Percentiles rank a stretch among this genome's conserved stretches.
These are phyloP conservation scores for Fusarium sarcochroum DNA, from an alignment of 2,329 filamentous ascomycete species.

Conservation along the genomic window DNA sequence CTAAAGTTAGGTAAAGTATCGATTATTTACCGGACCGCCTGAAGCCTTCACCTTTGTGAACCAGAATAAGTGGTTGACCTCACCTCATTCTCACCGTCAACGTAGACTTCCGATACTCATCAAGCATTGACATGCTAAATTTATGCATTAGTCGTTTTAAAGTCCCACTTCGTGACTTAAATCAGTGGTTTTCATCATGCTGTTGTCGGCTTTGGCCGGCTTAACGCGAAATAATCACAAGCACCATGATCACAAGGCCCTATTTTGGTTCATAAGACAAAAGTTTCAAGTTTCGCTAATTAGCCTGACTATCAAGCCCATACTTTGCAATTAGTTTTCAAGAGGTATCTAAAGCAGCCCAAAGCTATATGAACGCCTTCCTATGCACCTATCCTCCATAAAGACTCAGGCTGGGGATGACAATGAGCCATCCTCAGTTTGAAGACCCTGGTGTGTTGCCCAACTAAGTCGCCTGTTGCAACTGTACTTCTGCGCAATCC, in stretches of 20 bases:
- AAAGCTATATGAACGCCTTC: background rate
- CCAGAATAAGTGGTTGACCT: background rate
- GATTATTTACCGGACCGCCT: no score
- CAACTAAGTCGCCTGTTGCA: background rate
- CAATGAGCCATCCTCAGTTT: no score
- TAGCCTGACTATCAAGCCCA: background rate
- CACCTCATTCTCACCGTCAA: background rate
- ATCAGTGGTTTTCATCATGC: background rate
- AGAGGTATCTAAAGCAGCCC: slow-evolving; percentile 2
- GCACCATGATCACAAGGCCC: background rate
- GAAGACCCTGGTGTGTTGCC: no score
- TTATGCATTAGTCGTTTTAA: background rate
- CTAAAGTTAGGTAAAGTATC: no score
- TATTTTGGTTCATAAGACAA: background rate
- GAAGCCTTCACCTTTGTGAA: background rate
- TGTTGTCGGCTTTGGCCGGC: slow-evolving; percentile 8
- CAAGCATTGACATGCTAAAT: background rate
- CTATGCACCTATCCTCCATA: background rate
- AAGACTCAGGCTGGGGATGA: background rate
- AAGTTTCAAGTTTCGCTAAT: background rate
- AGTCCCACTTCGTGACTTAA: background rate
- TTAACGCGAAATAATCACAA: background rate
- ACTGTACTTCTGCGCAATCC: background rate
- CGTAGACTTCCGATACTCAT: background rate
- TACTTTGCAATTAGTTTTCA: background rate